Evolutionary conservation across 257 asterid genomes (phyloP), one percentile per base, ranked within the genome.

Genomic region (Nicotiana attenuata): DNA sequence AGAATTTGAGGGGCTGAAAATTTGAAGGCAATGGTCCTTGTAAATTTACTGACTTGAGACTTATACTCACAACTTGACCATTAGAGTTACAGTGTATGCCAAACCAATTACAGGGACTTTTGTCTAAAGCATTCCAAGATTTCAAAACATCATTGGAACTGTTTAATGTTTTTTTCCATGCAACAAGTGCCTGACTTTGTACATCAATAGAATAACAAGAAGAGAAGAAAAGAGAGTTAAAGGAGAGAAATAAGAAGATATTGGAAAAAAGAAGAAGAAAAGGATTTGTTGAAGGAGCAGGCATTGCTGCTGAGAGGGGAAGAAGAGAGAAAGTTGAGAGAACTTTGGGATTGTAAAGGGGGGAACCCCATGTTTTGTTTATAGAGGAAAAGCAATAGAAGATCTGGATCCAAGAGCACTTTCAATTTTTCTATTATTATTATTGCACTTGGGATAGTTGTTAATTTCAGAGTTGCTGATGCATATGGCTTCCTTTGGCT

Each of bases 351-450:
- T 92, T 86, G 94, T 88, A 81, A 90, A 88, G 84, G 87, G 89
- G 84, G 87, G 85, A 88, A 90, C 84, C 88, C 89, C 98, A 91
- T 92, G 93, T 88, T 89, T 91, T 89, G 93, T 92, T 90, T 92
- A 90, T 94, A 92, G 91, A 85, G 81, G 81, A 81, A 90, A 86
- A 84, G 83, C 77, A 78, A 16, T 22, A 87, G 91, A 87, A 91
- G 98, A 91, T 91, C 94, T 93, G 86, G 97, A 94, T 94, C 97
- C 95, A 86, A 90, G 71, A 84, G 71, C 88, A 89, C 91, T 87
- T 90, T 86, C 67, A 86, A 79, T 75, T 91, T 88, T 90, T 85
- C 82, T 88, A 90, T 89, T 89, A 89, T 90, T 89, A 88, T 88
- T 90, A 87, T 80, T 87, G 56, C 85, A 68, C 78, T 83, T 82